phyloP scores from a whole-genome alignment of 108 stramenopile genomes.

The Skeletonema potamos region DNA sequence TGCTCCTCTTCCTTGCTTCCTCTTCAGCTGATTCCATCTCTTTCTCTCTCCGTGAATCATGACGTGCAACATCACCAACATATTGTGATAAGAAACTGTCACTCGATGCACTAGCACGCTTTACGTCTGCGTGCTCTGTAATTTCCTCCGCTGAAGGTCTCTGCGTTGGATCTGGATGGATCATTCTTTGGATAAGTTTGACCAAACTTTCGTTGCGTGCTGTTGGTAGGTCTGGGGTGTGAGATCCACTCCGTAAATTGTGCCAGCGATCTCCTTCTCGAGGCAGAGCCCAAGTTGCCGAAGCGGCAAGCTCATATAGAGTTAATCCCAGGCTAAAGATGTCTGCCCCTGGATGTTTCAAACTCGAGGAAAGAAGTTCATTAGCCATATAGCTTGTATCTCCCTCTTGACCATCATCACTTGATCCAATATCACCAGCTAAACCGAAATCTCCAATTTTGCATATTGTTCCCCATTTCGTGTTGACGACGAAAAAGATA shows the following conservation, averaged over 20 bases:
- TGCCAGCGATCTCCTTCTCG: constrained; percentile 77
- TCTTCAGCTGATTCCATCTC: constrained; percentile 43
- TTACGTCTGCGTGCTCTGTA: constrained; percentile 30
- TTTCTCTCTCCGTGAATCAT: constrained; percentile 49
- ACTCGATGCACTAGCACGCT: constrained; percentile 43
- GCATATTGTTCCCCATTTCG: constrained; percentile 70
- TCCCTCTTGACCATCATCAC: constrained; percentile 85
- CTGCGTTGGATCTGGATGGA: constrained; percentile 35
- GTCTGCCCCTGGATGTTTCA: constrained; percentile 69
- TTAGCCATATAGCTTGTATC: constrained; percentile 78
- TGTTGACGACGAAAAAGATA: constrained; percentile 67
- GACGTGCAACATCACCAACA: constrained; percentile 65
- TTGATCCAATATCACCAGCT: constrained; percentile 68
- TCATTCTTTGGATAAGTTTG: constrained; percentile 58
- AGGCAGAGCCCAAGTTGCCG: constrained; percentile 52
- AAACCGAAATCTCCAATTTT: constrained; percentile 90
- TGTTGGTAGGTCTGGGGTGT: constrained; percentile 53
- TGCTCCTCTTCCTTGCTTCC: constrained; percentile 37
- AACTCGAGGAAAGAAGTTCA: constrained; percentile 54
- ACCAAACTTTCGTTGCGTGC: constrained; percentile 48
- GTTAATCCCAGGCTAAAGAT: constrained; percentile 86
- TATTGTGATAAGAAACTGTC: constrained; percentile 72
- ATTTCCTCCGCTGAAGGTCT: constrained; percentile 73
- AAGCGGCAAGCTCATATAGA: constrained; percentile 71
- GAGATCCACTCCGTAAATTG: constrained; percentile 53